Conservation (phyloP, 495 filamentous ascomycete genomes). For the Ramalina peruviana region DNA sequence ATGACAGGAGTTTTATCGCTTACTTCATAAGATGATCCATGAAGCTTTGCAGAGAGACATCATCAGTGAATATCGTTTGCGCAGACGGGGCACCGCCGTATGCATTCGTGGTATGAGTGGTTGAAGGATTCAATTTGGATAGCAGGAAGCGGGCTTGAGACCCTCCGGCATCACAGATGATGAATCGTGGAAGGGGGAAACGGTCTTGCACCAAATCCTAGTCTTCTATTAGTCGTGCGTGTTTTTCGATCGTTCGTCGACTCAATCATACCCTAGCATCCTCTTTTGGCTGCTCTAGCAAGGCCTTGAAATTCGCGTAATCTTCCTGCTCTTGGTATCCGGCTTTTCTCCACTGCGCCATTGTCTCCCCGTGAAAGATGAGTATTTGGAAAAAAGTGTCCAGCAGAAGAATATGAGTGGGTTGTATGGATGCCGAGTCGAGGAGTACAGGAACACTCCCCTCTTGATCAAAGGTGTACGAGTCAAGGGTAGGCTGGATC, state of each 20-base stretch:
- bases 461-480: slow-evolving; percentile 92
- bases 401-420: slow-evolving; percentile 83
- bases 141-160: slow-evolving; percentile 96
- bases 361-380: slow-evolving; percentile 96
- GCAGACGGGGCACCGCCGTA: slow-evolving; percentile 88
- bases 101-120: slow-evolving; percentile 86
- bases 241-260: not conserved
- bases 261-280: slow-evolving; percentile 66
- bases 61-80: slow-evolving; percentile 98
- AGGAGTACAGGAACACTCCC: slow-evolving; percentile 81
- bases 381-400: slow-evolving; percentile 99
- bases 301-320: slow-evolving; percentile 85
- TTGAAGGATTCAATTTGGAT: slow-evolving; percentile 95
- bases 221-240: slow-evolving; percentile 6
- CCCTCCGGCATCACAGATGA: slow-evolving; percentile 95
- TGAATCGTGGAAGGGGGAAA: slow-evolving; percentile 95
- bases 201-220: slow-evolving; percentile 95
- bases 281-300: slow-evolving; percentile 93
- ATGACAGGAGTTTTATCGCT: slow-evolving; percentile 21
- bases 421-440: slow-evolving; percentile 92
- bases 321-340: slow-evolving; percentile 98
- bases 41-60: slow-evolving; percentile 96
- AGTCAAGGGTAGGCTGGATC: slow-evolving; percentile 97
- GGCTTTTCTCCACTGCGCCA: slow-evolving; percentile 96
- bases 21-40: slow-evolving; percentile 99